A percentile compares a stretch with the other conserved stretches of the same genome.
Conservation (phyloP, 306 rosid species). For the Leucaena leucocephala region DNA sequence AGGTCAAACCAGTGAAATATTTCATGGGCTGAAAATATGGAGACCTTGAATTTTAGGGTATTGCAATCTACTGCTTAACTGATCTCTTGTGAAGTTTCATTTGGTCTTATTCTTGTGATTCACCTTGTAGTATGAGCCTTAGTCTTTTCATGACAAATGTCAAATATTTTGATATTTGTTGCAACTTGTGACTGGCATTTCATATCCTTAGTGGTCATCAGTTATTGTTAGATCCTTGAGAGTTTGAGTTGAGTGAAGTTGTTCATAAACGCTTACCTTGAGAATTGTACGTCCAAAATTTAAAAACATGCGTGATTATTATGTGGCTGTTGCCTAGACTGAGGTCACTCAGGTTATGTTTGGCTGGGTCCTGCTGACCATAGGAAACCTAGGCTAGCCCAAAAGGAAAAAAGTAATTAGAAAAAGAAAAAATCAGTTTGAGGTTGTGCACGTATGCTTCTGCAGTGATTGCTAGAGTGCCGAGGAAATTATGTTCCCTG, state of each 20-base stretch:
- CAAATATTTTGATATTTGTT: neutral
- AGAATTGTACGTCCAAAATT: no score
- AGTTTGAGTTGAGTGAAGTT: neutral
- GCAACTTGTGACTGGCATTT: neutral
- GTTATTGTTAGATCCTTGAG: neutral
- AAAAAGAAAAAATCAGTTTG: no score
- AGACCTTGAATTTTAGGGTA: neutral
- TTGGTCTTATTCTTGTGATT: neutral
- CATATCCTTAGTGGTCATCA: neutral
- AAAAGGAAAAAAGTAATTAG: neutral
- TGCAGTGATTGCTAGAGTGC: neutral
- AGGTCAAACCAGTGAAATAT: neutral
- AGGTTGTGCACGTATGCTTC: neutral
- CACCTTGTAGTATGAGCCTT: neutral
- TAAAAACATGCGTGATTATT: neutral
- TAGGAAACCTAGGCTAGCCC: neutral
- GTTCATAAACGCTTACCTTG: neutral
- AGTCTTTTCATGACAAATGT: neutral
- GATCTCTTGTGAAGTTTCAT: neutral
- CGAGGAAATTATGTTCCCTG: neutral
- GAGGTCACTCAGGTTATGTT: neutral
- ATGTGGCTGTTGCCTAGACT: neutral
- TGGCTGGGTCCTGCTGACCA: neutral
- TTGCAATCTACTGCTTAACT: neutral
- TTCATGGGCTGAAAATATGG: neutral